Conservation (phyloP, 164 flowering plant species). For the Chimonanthus salicifolius region DNA sequence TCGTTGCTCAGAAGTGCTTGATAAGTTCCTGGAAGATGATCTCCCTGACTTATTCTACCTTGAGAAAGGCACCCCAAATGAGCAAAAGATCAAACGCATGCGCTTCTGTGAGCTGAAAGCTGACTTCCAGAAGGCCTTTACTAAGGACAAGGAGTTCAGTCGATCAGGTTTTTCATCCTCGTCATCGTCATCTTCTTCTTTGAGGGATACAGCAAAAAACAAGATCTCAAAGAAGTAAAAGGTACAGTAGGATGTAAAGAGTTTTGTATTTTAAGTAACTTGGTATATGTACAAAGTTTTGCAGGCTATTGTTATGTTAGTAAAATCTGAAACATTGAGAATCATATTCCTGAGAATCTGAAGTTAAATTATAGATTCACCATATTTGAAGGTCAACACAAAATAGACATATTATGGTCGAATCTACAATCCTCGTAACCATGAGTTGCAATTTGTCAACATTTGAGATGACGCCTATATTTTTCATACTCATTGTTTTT, state of each 20-base stretch:
- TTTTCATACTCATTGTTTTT: no score
- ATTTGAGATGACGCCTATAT: no score
- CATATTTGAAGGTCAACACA: no score
- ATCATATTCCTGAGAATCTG: no score
- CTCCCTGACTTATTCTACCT: constrained; percentile 38
- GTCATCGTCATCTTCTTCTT: constrained; percentile 25
- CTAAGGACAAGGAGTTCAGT: constrained; percentile 45
- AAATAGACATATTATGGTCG: no score
- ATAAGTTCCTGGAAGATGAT: constrained; percentile 64
- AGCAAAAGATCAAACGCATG: constrained; percentile 39
- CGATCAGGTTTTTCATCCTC: constrained; percentile 31
- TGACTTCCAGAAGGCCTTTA: constrained; percentile 50
- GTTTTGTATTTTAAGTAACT: not conserved
- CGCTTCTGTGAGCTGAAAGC: constrained; percentile 57
- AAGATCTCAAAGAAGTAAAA: not conserved
- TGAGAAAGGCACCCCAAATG: constrained; percentile 50
- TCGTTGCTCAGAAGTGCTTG: constrained; percentile 53
- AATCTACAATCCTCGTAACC: no score
- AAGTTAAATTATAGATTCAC: no score
- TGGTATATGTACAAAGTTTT: not conserved
- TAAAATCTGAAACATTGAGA: not conserved
- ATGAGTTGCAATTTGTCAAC: no score
- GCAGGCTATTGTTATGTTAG: not conserved
- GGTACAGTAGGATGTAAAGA: not conserved
- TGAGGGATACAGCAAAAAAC: constrained; percentile 1